These are phyloP conservation scores for Termitomyces sp. DNA, from an alignment of 768 basidiomycete genomes.

Conservation along the genomic window DNA sequence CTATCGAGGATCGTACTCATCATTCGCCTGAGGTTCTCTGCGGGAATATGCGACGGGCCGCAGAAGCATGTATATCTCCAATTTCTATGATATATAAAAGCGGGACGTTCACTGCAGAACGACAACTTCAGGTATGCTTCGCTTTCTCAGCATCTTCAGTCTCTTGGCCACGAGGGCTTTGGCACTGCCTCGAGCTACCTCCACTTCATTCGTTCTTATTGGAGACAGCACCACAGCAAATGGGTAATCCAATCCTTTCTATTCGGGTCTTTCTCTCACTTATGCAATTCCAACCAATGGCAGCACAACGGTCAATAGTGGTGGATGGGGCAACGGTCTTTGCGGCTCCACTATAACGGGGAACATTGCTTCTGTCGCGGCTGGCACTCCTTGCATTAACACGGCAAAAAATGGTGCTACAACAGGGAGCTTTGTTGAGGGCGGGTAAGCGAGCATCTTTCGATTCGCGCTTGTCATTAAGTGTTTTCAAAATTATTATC, in stretches of 20 bases:
- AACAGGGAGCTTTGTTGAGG: slow-evolving; percentile 1
- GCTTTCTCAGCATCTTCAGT: not conserved
- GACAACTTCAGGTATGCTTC: not conserved
- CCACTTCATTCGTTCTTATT: slow-evolving; percentile 2
- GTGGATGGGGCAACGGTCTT: slow-evolving; percentile 2
- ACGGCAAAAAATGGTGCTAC: slow-evolving; percentile 5
- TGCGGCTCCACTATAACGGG: not conserved
- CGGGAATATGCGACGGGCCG: not conserved
- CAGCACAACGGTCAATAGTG: slow-evolving; percentile 3
- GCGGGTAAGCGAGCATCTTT: not conserved
- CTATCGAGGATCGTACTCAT: not conserved
- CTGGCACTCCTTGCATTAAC: not conserved
- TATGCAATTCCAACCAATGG: not conserved
- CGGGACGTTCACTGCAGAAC: not conserved
- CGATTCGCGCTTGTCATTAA: not conserved
- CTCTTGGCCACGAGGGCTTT: not conserved
- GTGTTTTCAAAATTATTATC: not conserved
- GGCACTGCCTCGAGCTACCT: not conserved
- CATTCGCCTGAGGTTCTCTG: not conserved
- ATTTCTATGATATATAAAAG: not conserved
- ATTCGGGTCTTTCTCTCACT: not conserved
- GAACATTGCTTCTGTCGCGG: not conserved
- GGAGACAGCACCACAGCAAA: slow-evolving; percentile 5
- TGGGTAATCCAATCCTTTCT: not conserved
- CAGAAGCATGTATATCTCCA: too few species aligned